These are phyloP conservation scores for Curvularia hawaiiensis DNA, from an alignment of 2,329 filamentous ascomycete species.

Conservation along the genomic window DNA sequence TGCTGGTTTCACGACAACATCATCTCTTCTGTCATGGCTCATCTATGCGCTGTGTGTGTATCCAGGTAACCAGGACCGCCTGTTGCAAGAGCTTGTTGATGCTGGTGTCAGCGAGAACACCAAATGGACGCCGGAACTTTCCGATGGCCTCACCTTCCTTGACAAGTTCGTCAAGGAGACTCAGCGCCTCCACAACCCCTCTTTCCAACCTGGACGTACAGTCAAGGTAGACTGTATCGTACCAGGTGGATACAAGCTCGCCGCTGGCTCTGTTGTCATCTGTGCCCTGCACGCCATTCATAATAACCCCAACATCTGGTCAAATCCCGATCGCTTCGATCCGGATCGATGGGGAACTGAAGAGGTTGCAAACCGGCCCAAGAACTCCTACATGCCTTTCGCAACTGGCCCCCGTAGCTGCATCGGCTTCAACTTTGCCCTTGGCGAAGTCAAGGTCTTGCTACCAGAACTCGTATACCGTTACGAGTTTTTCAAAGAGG, in stretches of 20 bases:
- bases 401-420: constrained; percentile 18
- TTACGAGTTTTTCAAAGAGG: constrained; percentile 20
- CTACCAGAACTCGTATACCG: constrained; percentile 16
- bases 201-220: constrained; percentile 57
- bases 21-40: constrained; percentile 29
- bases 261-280: constrained; percentile 59
- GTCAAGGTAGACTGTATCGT: constrained; percentile 61
- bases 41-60: constrained; percentile 27
- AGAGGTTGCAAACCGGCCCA: constrained; percentile 42
- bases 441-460: constrained; percentile 18
- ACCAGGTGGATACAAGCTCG: constrained; percentile 63
- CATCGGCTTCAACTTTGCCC: constrained; percentile 22
- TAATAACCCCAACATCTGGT: constrained; percentile 62
- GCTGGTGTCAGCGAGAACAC: constrained; percentile 23
- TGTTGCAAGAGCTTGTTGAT: constrained; percentile 29
- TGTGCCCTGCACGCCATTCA: constrained; percentile 54
- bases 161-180: constrained; percentile 33
- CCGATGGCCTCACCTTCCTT: constrained; percentile 25
- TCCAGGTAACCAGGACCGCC: constrained; percentile 24
- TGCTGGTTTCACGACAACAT: constrained; percentile 30
- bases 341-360: constrained; percentile 65
- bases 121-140: constrained; percentile 25
- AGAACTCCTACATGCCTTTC: constrained; percentile 22
- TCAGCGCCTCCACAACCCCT: constrained; percentile 28
- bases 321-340: constrained; percentile 63